Conservation (phyloP, 2,329 filamentous ascomycete genomes). For the Sporothrix phasma region DNA sequence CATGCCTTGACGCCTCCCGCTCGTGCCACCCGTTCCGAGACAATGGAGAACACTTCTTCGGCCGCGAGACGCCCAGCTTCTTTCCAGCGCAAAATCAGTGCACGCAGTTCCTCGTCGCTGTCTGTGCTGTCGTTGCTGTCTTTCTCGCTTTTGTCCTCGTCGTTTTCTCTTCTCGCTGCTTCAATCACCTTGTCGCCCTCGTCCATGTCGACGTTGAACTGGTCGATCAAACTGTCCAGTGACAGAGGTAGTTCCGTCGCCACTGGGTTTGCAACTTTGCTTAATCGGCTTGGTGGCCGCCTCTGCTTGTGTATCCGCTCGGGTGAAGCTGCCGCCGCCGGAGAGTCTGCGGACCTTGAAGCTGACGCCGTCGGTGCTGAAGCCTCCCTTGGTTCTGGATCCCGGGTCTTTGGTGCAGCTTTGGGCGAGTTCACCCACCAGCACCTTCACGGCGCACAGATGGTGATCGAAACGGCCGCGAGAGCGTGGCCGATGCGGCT, state of each 20-base stretch:
- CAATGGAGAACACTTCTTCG: conserved; percentile 54
- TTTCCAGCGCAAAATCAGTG: conserved; percentile 51
- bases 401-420: neutral
- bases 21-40: conserved; percentile 40
- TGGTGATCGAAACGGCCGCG: conserved; percentile 64
- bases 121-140: neutral
- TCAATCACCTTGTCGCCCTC: conserved; percentile 5
- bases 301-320: conserved; percentile 26
- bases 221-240: conserved; percentile 9
- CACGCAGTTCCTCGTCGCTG: conserved; percentile 45
- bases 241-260: conserved; percentile 11
- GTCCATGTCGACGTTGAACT: conserved; percentile 14
- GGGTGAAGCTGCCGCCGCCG: neutral
- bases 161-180: neutral
- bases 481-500: conserved; percentile 46
- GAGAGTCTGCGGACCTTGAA: too few species aligned
- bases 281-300: conserved; percentile 41
- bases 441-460: neutral
- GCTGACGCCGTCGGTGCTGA: neutral
- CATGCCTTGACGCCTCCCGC: conserved; percentile 25
- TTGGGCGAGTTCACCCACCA: neutral
- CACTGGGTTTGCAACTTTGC: conserved; percentile 24
- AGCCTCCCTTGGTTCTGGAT: neutral
- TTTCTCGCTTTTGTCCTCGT: too few species aligned
- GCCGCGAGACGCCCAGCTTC: conserved; percentile 50